Percentiles rank a stretch among this genome's conserved stretches.
These are phyloP conservation scores for Thelephora ganbajun DNA, from an alignment of 768 basidiomycete species.

Conservation along the genomic window DNA sequence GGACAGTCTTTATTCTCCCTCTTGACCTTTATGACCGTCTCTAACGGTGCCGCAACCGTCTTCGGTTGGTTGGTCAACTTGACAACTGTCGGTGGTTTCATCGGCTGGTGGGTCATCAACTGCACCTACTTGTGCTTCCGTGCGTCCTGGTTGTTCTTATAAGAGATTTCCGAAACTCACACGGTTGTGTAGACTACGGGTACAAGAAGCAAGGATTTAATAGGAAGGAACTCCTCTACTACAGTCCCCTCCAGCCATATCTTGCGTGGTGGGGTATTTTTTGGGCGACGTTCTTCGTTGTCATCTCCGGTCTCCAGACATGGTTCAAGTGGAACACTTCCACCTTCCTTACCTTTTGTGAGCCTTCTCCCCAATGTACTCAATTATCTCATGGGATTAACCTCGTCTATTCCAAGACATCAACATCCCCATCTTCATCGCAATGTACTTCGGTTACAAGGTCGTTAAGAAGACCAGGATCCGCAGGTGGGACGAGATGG, in stretches of 20 bases:
- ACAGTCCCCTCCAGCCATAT: constrained; percentile 49
- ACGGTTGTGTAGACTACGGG: constrained; percentile 33
- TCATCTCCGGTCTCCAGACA: constrained; percentile 40
- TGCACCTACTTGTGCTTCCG: constrained; percentile 63
- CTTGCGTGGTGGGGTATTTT: constrained; percentile 56
- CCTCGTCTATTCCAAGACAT: constrained; percentile 18
- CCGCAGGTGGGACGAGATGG: constrained; percentile 53
- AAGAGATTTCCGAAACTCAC: neutral
- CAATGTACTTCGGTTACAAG: constrained; percentile 31
- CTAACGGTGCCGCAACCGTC: constrained; percentile 30
- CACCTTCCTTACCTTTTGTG: constrained; percentile 35
- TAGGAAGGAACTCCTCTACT: constrained; percentile 47
- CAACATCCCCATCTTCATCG: constrained; percentile 33
- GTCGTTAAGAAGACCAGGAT: constrained; percentile 22
- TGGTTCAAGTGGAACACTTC: constrained; percentile 51
- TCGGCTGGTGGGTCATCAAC: constrained; percentile 55
- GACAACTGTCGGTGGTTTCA: constrained; percentile 52
- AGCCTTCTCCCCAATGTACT: constrained; percentile 8
- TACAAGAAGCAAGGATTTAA: constrained; percentile 52
- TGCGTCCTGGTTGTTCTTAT: constrained; percentile 18
- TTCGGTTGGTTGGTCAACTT: constrained; percentile 58
- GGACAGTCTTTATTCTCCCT: constrained; percentile 25
- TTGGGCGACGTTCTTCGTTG: constrained; percentile 49
- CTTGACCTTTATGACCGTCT: constrained; percentile 54
- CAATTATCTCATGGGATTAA: neutral